These are phyloP conservation scores for Casaregolazyma suthepensis DNA, from an alignment of 1,139 yeast species.

Conservation along the genomic window DNA sequence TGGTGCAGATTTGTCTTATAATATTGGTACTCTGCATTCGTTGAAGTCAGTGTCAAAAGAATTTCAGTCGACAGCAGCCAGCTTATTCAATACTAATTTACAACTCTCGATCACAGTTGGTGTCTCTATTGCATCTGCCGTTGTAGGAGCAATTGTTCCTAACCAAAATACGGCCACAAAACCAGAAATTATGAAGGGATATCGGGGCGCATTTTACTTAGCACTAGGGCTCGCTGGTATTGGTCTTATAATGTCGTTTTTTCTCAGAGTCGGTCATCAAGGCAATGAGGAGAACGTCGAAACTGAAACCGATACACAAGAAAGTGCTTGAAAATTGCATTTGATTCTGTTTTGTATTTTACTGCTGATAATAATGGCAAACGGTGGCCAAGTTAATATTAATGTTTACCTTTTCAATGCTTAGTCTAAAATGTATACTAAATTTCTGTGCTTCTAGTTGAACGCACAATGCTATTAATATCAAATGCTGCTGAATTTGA, in stretches of 20 bases:
- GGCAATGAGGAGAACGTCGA: constrained; percentile 9
- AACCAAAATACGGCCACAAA: constrained; percentile 26
- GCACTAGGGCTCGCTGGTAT: constrained; percentile 34
- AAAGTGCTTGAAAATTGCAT: background rate
- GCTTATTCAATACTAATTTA: constrained; percentile 39
- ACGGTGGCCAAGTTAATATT: background rate
- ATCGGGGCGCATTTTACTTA: constrained; percentile 37
- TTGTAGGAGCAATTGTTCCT: constrained; percentile 30
- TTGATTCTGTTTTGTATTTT: background rate
- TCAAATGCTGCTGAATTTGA: background rate
- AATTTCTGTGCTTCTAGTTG: too few species aligned
- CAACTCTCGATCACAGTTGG: constrained; percentile 38
- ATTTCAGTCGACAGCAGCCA: constrained; percentile 42
- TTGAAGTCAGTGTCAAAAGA: constrained; percentile 35
- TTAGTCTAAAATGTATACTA: too few species aligned
- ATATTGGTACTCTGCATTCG: constrained; percentile 39
- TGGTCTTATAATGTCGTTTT: constrained; percentile 30
- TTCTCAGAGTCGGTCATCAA: constrained; percentile 34
- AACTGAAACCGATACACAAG: background rate
- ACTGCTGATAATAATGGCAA: background rate
- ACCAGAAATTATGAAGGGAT: constrained; percentile 28
- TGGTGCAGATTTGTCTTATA: constrained; percentile 43
- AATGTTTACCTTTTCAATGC: background rate
- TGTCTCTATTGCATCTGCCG: constrained; percentile 36
- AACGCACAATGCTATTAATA: too few species aligned